Evolutionary conservation across 2,329 filamentous ascomycete genomes (phyloP), one percentile per base, ranked within the genome.

Genomic region (Colletotrichum coccodes): DNA sequence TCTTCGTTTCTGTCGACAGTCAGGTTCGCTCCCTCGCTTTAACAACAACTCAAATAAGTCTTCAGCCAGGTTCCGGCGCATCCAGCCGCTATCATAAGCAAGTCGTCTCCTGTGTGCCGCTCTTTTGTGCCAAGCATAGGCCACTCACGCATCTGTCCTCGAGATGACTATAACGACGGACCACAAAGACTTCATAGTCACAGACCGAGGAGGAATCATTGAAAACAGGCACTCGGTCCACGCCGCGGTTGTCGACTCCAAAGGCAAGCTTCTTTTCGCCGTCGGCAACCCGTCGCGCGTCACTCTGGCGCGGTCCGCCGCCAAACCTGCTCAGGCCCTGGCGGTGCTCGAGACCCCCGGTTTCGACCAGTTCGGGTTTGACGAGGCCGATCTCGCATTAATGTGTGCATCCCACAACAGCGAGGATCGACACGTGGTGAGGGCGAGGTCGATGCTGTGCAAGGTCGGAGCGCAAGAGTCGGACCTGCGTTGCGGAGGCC

Each of bases 341-440:
- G 81, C 82, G 5, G 76, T 85, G 5, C 68, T 83, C 0, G 80
- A 84, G 61, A 83, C 81, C 0, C 81, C 81, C 0, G 79, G 73
- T 1, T 73, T 80, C 26, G 78, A 83, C 2, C 64, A 73, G 9
- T 81, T 75, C 58, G 72, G 72, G 1, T 79, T 85, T 28, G 75
- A 81, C 21, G 77, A 80, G 2, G 78, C 74, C 3, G 84, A 86
- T 38, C 68, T 86, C 2, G 84, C 82, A 0, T 73, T 86, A 1
- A 81, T 83, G 76, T 85, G 84, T 64, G 82, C 83, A 3, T 86
- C 83, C 0, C 83, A 86, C 67, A 85, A 71, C 69, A 80, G 79
- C 60, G 83, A 86, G 70, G 76, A 80, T 0, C 68, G 75, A 12
- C 84, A 85, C 60, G 71, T 84, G 30, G 14, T 64, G 0, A 80